Conservation (phyloP, 106 monocot species). For the Allium cepa region DNA sequence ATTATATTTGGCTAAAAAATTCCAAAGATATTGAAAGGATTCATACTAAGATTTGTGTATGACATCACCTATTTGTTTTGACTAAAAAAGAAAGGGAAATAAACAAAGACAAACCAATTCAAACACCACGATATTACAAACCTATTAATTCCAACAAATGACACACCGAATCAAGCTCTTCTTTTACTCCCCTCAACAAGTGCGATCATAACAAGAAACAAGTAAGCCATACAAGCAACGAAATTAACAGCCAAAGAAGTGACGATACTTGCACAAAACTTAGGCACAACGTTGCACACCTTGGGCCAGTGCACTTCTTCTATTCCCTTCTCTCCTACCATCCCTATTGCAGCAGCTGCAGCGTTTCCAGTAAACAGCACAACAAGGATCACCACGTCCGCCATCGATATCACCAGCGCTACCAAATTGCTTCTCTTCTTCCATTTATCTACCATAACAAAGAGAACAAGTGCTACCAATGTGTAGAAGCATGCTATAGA, state of each 20-base stretch:
- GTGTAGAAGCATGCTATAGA: conserved; percentile 26
- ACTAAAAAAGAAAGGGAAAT: too few species aligned
- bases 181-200: neutral
- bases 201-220: conserved; percentile 3
- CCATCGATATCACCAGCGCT: conserved; percentile 1
- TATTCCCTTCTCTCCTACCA: conserved; percentile 40
- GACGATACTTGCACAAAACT: conserved; percentile 25
- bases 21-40: too few species aligned
- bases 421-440: neutral
- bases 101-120: too few species aligned
- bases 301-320: conserved; percentile 53
- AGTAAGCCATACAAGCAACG: conserved; percentile 17
- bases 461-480: conserved; percentile 6
- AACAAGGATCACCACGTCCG: conserved; percentile 22
- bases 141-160: neutral
- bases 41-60: too few species aligned
- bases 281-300: conserved; percentile 37
- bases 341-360: conserved; percentile 40
- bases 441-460: neutral
- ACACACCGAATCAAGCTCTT: neutral
- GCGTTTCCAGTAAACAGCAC: conserved; percentile 50
- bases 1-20: too few species aligned
- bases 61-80: too few species aligned
- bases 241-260: conserved; percentile 21
- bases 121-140: too few species aligned